phyloP scores from a whole-genome alignment of 2,329 filamentous ascomycete species.

The Ustulina deusta region DNA sequence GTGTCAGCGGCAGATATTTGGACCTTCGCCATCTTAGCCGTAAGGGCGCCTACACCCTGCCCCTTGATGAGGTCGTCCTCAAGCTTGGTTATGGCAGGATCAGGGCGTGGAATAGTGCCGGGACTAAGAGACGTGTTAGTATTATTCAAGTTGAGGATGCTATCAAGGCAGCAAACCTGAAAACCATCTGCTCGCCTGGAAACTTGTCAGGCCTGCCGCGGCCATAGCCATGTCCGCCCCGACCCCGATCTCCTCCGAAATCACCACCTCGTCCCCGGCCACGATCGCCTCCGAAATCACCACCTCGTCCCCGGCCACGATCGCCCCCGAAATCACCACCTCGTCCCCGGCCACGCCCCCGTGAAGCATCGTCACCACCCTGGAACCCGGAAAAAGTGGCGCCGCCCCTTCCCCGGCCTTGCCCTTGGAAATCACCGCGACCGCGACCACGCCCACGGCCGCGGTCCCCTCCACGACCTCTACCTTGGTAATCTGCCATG shows the following conservation, averaged over 20 bases:
- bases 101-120: slow-evolving; percentile 42
- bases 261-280: slow-evolving; percentile 22
- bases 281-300: slow-evolving; percentile 30
- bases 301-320: slow-evolving; percentile 41
- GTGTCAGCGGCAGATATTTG: slow-evolving; percentile 41
- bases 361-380: slow-evolving; percentile 33
- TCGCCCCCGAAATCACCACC: slow-evolving; percentile 31
- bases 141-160: neutral
- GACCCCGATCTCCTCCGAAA: slow-evolving; percentile 41
- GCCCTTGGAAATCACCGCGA: slow-evolving; percentile 30
- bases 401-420: slow-evolving; percentile 42
- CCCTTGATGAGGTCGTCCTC: slow-evolving; percentile 58
- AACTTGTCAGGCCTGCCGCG: slow-evolving; percentile 44
- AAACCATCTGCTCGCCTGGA: slow-evolving; percentile 46
- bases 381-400: slow-evolving; percentile 36
- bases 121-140: slow-evolving; percentile 37
- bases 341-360: slow-evolving; percentile 22
- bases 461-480: slow-evolving; percentile 38
- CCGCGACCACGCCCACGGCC: slow-evolving; percentile 39
- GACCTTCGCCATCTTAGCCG: slow-evolving; percentile 54
- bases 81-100: slow-evolving; percentile 52
- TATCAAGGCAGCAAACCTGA: slow-evolving; percentile 46
- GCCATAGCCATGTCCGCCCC: slow-evolving; percentile 35
- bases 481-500: slow-evolving; percentile 34
- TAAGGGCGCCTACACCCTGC: slow-evolving; percentile 49